phyloP scores from a whole-genome alignment of 2,329 filamentous ascomycete species.

The Penicillium sp. region DNA sequence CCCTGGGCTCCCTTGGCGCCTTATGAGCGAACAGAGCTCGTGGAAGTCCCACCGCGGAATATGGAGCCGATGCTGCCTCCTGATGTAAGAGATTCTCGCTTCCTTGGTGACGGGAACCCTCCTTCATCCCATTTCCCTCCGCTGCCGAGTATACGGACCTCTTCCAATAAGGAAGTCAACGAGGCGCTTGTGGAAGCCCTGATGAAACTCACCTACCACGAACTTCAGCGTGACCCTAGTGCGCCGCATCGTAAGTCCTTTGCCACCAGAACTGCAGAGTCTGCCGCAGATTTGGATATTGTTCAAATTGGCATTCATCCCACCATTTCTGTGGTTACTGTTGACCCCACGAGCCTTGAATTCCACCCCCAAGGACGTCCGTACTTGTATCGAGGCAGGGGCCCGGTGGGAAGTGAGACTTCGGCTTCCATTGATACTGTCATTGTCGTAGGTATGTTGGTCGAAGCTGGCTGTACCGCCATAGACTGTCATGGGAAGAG shows the following conservation, averaged over 20 bases:
- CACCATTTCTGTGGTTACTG: constrained; percentile 20
- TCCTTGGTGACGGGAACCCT: neutral
- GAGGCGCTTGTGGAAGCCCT: constrained; percentile 30
- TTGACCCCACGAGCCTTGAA: constrained; percentile 14
- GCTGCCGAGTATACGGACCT: neutral
- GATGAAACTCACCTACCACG: constrained; percentile 31
- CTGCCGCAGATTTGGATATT: constrained; percentile 19
- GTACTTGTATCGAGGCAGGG: constrained; percentile 33
- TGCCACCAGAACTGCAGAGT: constrained; percentile 17
- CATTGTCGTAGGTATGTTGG: constrained; percentile 41
- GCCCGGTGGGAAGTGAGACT: constrained; percentile 30
- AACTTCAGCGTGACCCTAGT: constrained; percentile 35
- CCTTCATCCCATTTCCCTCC: neutral
- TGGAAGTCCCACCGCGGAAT: too few species aligned
- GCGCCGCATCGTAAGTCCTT: constrained; percentile 19
- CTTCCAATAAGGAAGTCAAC: neutral
- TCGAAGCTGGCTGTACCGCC: constrained; percentile 41
- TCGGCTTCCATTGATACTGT: constrained; percentile 36
- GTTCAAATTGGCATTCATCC: constrained; percentile 21
- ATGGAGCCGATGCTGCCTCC: neutral
- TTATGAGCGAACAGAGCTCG: neutral
- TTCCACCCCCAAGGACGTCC: constrained; percentile 25
- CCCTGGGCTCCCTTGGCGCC: neutral
- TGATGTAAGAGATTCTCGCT: neutral
- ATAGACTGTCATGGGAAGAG: constrained; percentile 31